A percentile compares a stretch with the other conserved stretches of the same genome.
Conservation (phyloP, 176 grass and related monocot genomes). For the Urochloa ruziziensis region DNA sequence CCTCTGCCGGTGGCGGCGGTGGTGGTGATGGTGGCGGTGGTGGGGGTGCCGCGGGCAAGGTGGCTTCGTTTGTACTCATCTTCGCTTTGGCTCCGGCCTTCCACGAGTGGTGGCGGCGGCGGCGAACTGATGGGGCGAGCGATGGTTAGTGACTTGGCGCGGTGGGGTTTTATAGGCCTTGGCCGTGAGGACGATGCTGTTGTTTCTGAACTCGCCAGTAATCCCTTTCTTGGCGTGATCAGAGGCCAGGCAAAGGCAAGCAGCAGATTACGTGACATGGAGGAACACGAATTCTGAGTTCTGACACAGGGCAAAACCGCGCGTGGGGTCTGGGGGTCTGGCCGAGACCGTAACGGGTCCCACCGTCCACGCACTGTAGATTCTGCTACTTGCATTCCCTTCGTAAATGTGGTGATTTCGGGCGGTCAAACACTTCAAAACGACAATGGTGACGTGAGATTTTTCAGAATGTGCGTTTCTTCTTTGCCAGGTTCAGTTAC, state of each 20-base stretch:
- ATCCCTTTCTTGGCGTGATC: constrained; percentile 38
- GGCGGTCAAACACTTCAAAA: too few species aligned
- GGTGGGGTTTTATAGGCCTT: constrained; percentile 23
- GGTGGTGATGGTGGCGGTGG: too few species aligned
- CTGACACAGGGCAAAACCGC: neutral
- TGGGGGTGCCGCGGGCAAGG: too few species aligned
- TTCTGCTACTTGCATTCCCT: too few species aligned
- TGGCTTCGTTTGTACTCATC: neutral
- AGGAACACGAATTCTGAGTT: neutral
- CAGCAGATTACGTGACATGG: constrained; percentile 20
- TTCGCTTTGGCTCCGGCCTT: neutral
- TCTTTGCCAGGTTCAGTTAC: neutral
- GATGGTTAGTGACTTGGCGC: neutral
- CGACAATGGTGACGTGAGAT: neutral
- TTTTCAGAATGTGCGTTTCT: neutral
- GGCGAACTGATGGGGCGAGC: neutral
- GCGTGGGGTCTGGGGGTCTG: too few species aligned
- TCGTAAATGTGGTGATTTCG: too few species aligned
- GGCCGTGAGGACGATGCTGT: neutral
- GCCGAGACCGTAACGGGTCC: too few species aligned
- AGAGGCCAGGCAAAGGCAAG: neutral
- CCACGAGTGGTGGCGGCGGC: too few species aligned
- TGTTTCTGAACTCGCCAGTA: neutral
- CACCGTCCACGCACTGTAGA: too few species aligned
- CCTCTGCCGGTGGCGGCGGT: too few species aligned